These are phyloP conservation scores for Apiotrichum siamense DNA, from an alignment of 1,284 basidiomycete species.

Conservation along the genomic window DNA sequence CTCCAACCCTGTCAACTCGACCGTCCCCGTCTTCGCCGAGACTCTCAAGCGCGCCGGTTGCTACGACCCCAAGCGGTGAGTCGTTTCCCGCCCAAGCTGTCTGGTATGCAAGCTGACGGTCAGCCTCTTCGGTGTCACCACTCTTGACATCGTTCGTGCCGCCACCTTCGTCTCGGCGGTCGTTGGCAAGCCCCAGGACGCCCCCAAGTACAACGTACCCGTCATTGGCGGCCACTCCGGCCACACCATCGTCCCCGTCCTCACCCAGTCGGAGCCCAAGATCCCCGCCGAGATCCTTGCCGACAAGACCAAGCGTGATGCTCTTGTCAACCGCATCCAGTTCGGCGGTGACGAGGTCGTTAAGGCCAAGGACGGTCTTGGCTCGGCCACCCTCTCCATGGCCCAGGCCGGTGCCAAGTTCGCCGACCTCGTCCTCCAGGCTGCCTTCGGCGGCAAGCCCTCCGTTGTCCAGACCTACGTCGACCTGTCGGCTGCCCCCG, in stretches of 20 bases:
- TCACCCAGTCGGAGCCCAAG: conserved; percentile 64
- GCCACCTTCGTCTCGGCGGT: conserved; percentile 82
- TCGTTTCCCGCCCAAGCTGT: too few relatives aligned
- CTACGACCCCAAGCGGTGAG: conserved; percentile 69
- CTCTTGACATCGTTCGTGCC: conserved; percentile 93
- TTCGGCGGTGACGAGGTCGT: conserved; percentile 79
- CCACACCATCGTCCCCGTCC: conserved; percentile 88
- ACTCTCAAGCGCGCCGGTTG: conserved; percentile 89
- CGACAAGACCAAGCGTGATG: conserved; percentile 58
- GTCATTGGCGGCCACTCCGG: conserved; percentile 97
- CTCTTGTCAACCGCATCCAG: conserved; percentile 78
- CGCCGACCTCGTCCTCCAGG: conserved; percentile 72
- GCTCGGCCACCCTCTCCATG: conserved; percentile 86
- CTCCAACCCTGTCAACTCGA: conserved; percentile 77
- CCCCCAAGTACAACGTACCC: conserved; percentile 62
- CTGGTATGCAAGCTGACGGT: neutral
- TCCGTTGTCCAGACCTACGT: conserved; percentile 81
- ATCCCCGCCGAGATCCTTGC: conserved; percentile 39
- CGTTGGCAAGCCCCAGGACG: conserved; percentile 60
- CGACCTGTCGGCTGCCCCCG: conserved; percentile 57
- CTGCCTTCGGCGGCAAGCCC: conserved; percentile 74
- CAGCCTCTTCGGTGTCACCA: conserved; percentile 73
- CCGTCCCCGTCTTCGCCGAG: conserved; percentile 93
- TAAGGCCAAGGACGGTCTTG: conserved; percentile 64
- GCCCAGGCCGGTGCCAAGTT: conserved; percentile 91